phyloP scores from a whole-genome alignment of 352 stramenopile species.

The Pythium plurisporium region DNA sequence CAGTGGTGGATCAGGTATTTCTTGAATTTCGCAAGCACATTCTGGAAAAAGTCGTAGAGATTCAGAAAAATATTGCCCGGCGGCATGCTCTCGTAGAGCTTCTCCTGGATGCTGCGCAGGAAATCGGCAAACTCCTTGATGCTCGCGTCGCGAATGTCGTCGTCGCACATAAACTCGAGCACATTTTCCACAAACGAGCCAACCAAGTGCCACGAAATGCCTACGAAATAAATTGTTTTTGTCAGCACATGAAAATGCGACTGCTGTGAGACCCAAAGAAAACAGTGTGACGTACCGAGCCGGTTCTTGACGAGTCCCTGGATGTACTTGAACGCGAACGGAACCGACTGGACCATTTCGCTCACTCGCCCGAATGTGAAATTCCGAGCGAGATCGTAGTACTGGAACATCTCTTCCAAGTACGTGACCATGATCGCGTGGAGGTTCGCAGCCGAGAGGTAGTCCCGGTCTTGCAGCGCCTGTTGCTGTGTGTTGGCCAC shows the following conservation, averaged over 20 bases:
- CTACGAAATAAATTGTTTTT: slow-evolving; percentile 11
- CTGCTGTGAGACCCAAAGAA: neutral
- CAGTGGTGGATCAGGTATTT: slow-evolving; percentile 56
- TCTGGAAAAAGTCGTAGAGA: slow-evolving; percentile 57
- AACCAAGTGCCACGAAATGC: slow-evolving; percentile 63
- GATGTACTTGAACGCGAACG: slow-evolving; percentile 62
- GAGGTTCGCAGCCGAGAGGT: slow-evolving; percentile 40
- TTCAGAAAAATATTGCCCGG: slow-evolving; percentile 58
- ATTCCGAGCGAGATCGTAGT: slow-evolving; percentile 38
- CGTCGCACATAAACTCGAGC: slow-evolving; percentile 62
- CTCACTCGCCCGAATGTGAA: slow-evolving; percentile 56
- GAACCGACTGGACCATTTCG: slow-evolving; percentile 55
- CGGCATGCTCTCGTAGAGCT: slow-evolving; percentile 22
- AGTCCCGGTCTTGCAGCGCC: slow-evolving; percentile 25
- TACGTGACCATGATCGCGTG: slow-evolving; percentile 52
- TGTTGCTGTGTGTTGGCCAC: slow-evolving; percentile 1
- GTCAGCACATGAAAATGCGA: too few species aligned
- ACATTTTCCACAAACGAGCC: slow-evolving; percentile 58
- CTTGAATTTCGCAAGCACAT: slow-evolving; percentile 61
- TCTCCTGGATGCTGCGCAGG: slow-evolving; percentile 32
- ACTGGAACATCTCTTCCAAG: slow-evolving; percentile 53
- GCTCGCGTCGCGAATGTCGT: slow-evolving; percentile 65
- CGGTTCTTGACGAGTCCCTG: slow-evolving; percentile 51
- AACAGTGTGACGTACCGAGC: slow-evolving; percentile 25
- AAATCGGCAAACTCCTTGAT: slow-evolving; percentile 61